Evolutionary conservation across 129 eudicot species (phyloP).

Genomic region (Solidago caesia): DNA sequence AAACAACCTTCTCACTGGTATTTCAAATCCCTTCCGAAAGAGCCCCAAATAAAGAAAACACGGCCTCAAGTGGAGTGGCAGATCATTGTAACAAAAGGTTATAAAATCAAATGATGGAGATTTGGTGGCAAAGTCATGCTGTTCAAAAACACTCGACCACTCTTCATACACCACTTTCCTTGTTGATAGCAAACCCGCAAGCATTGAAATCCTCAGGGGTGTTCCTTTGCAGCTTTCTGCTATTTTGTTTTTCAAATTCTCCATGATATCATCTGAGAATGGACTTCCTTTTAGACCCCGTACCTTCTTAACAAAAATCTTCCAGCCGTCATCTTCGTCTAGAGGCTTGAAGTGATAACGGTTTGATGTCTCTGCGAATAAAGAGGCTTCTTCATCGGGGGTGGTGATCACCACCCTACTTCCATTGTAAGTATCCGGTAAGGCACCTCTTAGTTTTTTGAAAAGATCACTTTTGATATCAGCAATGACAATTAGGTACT

Average conservation of each 20-base stretch:
- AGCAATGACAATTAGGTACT: conserved; percentile 37
- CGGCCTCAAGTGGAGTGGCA: conserved; percentile 33
- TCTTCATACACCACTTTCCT: neutral
- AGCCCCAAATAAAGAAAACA: conserved; percentile 40
- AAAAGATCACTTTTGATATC: conserved; percentile 33
- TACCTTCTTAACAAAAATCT: conserved; percentile 23
- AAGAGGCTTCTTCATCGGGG: conserved; percentile 26
- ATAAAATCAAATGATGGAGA: conserved; percentile 25
- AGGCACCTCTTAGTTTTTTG: conserved; percentile 13
- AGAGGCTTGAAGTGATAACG: conserved; percentile 16
- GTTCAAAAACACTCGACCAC: conserved; percentile 31
- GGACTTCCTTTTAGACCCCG: conserved; percentile 29
- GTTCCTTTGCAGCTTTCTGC: conserved; percentile 41
- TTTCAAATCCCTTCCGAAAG: conserved; percentile 32
- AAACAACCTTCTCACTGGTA: conserved; percentile 36
- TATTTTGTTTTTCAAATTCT: conserved; percentile 26
- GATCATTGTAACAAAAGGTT: conserved; percentile 29
- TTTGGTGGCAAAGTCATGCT: conserved; percentile 6
- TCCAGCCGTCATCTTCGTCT: conserved; percentile 29
- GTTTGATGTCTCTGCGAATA: conserved; percentile 11
- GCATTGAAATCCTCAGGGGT: conserved; percentile 31
- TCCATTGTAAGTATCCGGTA: conserved; percentile 34
- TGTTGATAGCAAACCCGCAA: conserved; percentile 41
- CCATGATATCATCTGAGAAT: conserved; percentile 17
- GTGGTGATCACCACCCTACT: conserved; percentile 49